A percentile compares a stretch with the other conserved stretches of the same genome.
These are phyloP conservation scores for Ustilaginoidea virens DNA, from an alignment of 2,329 filamentous ascomycete genomes.

Conservation along the genomic window DNA sequence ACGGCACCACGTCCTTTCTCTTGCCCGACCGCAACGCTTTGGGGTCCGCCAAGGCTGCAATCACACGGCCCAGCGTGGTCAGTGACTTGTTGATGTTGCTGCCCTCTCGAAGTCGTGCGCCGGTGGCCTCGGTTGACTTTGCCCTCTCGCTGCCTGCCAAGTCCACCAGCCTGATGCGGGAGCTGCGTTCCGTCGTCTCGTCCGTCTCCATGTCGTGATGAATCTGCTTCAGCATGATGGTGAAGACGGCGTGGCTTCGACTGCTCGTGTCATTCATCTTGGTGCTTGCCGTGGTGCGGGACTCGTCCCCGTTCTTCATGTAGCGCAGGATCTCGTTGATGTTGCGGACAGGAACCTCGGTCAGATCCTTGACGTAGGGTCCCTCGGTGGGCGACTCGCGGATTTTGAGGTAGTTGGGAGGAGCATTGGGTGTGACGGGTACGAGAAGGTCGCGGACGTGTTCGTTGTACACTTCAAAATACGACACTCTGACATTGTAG, in stretches of 20 bases:
- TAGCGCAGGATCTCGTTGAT: conserved; percentile 75
- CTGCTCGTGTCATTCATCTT: conserved; percentile 99
- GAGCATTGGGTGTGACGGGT: conserved; percentile 51
- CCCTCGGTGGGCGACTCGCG: conserved; percentile 89
- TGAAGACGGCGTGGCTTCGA: conserved; percentile 93
- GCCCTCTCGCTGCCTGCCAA: conserved; percentile 89
- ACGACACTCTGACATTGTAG: conserved; percentile 93
- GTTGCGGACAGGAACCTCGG: conserved; percentile 79
- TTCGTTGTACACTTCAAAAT: conserved; percentile 99
- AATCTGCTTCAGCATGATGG: conserved; percentile 94
- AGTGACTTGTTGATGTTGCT: conserved; percentile 99
- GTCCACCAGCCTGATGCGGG: conserved; percentile 87
- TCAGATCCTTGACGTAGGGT: conserved; percentile 92
- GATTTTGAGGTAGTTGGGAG: conserved; percentile 90
- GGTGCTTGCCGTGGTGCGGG: conserved; percentile 78
- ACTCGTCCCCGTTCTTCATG: conserved; percentile 82
- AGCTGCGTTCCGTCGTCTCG: conserved; percentile 88
- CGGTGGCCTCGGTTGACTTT: conserved; percentile 89
- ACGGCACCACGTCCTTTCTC: conserved; percentile 58
- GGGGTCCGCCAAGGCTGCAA: conserved; percentile 69
- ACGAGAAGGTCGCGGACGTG: conserved; percentile 89
- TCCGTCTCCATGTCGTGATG: conserved; percentile 96
- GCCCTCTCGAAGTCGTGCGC: conserved; percentile 77
- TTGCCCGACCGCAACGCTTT: conserved; percentile 45
- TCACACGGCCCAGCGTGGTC: conserved; percentile 87